These are phyloP conservation scores for Ceratorhiza oryzae-sativae DNA, from an alignment of 1,284 basidiomycete species.

Conservation along the genomic window DNA sequence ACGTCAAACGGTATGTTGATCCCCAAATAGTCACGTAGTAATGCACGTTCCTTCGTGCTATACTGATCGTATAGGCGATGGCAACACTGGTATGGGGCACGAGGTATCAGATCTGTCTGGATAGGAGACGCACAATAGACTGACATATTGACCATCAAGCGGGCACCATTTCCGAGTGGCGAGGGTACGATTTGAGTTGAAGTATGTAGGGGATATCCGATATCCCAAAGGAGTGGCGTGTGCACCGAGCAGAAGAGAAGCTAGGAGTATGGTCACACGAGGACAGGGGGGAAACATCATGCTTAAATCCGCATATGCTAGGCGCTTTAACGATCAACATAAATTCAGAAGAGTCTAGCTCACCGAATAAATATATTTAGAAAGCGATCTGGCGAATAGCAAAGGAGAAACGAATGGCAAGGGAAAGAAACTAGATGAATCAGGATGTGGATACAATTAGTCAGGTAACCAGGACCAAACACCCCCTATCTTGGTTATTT, in stretches of 20 bases:
- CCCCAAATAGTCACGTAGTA: slow-evolving; percentile 31
- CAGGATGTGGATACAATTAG: neutral
- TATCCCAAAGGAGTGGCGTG: slow-evolving; percentile 3
- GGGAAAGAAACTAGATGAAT: neutral
- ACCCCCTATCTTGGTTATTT: slow-evolving; percentile 22
- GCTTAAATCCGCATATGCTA: neutral
- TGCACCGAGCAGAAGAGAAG: neutral
- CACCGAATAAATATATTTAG: neutral
- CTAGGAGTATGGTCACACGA: neutral
- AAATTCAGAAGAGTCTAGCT: neutral
- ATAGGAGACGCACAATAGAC: neutral
- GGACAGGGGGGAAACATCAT: neutral
- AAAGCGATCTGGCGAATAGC: neutral
- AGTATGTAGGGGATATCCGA: neutral
- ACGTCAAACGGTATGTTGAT: slow-evolving; percentile 32
- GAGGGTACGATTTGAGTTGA: slow-evolving; percentile 14
- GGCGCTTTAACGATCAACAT: too few species aligned
- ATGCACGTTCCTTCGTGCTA: neutral
- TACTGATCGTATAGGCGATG: slow-evolving; percentile 23
- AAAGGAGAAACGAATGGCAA: neutral
- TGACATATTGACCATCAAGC: slow-evolving; percentile 20
- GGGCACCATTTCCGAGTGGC: slow-evolving; percentile 17
- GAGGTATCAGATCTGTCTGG: neutral
- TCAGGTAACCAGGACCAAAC: slow-evolving; percentile 17
- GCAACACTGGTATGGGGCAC: neutral